These are phyloP conservation scores for Lentinula raphanica DNA, from an alignment of 768 basidiomycete genomes.

Conservation along the genomic window DNA sequence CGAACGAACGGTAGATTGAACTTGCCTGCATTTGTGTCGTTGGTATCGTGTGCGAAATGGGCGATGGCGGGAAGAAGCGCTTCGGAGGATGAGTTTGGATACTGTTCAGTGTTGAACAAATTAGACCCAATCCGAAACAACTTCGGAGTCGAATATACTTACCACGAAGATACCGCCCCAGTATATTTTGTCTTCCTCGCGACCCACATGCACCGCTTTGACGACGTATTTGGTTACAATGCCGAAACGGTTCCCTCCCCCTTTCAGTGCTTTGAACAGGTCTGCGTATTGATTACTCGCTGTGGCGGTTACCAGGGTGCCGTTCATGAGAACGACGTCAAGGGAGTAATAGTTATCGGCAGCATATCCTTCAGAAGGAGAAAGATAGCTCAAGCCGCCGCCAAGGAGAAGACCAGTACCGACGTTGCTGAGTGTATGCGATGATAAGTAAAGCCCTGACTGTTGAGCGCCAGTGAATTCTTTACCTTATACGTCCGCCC, in stretches of 20 bases:
- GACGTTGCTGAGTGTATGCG: constrained; percentile 26
- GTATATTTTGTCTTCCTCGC: constrained; percentile 29
- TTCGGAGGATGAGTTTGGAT: constrained; percentile 32
- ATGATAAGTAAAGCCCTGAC: background rate
- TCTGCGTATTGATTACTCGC: constrained; percentile 35
- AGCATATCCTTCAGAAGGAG: constrained; percentile 27
- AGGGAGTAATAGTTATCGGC: constrained; percentile 11
- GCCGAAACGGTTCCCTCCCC: constrained; percentile 40
- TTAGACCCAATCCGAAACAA: background rate
- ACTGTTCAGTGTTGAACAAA: constrained; percentile 26
- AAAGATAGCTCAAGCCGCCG: constrained; percentile 37
- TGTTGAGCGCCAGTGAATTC: background rate
- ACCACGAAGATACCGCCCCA: constrained; percentile 37
- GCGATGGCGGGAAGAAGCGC: constrained; percentile 33
- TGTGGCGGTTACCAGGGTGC: constrained; percentile 32
- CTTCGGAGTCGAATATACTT: constrained; percentile 7
- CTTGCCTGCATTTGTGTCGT: constrained; percentile 34
- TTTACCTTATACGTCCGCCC: constrained; percentile 33
- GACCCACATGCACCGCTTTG: constrained; percentile 33
- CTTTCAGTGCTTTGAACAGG: constrained; percentile 40
- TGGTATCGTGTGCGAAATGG: constrained; percentile 29
- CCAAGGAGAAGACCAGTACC: constrained; percentile 41
- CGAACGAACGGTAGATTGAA: background rate
- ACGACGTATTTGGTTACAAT: constrained; percentile 41
- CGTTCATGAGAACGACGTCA: background rate